These are phyloP conservation scores for Astrocystis sublimbata DNA, from an alignment of 495 filamentous ascomycete genomes.

Conservation along the genomic window DNA sequence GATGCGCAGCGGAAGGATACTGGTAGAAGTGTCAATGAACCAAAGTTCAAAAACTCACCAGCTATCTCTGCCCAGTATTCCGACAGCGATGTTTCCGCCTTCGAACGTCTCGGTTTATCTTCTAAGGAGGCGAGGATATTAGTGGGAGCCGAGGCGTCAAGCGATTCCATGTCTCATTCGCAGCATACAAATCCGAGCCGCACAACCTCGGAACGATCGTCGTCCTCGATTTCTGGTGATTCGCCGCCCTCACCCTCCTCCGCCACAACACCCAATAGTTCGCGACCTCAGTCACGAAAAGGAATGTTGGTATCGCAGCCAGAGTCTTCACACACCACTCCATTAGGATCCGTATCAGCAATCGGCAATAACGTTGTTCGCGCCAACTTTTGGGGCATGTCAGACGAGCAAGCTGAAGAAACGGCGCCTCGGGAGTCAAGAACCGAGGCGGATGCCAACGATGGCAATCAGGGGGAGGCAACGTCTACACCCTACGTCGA, in stretches of 20 bases:
- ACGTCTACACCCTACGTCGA: conserved; percentile 38
- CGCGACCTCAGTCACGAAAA: conserved; percentile 45
- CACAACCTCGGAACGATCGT: conserved; percentile 45
- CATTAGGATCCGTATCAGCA: conserved; percentile 3
- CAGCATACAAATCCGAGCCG: conserved; percentile 33
- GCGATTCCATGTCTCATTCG: conserved; percentile 27
- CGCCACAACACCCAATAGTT: conserved; percentile 48
- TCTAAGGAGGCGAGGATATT: conserved; percentile 28
- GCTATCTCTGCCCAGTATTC: conserved; percentile 30
- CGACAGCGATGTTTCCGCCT: conserved; percentile 32
- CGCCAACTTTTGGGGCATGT: conserved; percentile 4
- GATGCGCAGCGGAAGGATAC: background rate
- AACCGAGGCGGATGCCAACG: conserved; percentile 11
- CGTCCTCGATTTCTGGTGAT: conserved; percentile 48
- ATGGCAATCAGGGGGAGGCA: conserved; percentile 40
- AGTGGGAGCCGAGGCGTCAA: conserved; percentile 22
- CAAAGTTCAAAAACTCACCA: conserved; percentile 27
- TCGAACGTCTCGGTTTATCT: conserved; percentile 33
- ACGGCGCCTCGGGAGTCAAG: conserved; percentile 16
- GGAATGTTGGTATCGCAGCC: conserved; percentile 20
- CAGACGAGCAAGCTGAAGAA: conserved; percentile 11
- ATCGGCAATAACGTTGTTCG: conserved; percentile 12
- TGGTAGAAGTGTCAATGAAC: conserved; percentile 14
- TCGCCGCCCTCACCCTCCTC: conserved; percentile 41
- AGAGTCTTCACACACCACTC: background rate